These are phyloP conservation scores for Camelina laxa DNA, from an alignment of 345 rosid genomes.

Conservation along the genomic window DNA sequence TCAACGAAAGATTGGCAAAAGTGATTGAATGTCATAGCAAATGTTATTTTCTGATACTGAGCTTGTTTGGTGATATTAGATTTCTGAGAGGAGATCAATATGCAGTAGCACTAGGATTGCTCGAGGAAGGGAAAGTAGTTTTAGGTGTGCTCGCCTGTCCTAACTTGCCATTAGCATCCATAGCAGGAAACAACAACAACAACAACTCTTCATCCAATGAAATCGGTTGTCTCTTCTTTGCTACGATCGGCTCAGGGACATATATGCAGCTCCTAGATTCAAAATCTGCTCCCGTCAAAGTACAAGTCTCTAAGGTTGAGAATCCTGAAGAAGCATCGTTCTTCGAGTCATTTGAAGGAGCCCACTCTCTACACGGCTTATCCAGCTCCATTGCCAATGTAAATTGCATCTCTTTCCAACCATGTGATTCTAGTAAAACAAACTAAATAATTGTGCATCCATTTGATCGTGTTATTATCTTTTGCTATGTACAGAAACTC, in stretches of 20 bases:
- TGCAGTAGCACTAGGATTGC: conserved; percentile 86
- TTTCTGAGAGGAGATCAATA: conserved; percentile 94
- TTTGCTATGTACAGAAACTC: conserved; percentile 64
- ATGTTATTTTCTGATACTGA: conserved; percentile 7
- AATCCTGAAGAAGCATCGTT: conserved; percentile 88
- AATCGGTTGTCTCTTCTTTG: conserved; percentile 83
- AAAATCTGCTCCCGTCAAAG: conserved; percentile 61
- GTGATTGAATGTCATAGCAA: background rate
- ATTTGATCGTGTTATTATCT: conserved; percentile 5
- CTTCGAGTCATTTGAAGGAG: conserved; percentile 90
- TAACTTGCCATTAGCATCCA: conserved; percentile 76
- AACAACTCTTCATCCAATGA: conserved; percentile 43
- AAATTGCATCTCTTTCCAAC: conserved; percentile 27
- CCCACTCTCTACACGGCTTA: conserved; percentile 77
- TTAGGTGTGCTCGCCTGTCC: conserved; percentile 96
- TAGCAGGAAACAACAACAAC: conserved; percentile 44
- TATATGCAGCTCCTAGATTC: conserved; percentile 75
- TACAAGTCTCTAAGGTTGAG: conserved; percentile 71
- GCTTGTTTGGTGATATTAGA: conserved; percentile 46
- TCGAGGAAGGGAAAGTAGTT: conserved; percentile 90
- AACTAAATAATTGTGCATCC: background rate
- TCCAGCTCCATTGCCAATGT: conserved; percentile 77
- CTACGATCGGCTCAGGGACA: conserved; percentile 77
- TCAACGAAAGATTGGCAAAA: background rate
- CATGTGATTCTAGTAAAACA: background rate